phyloP scores from a whole-genome alignment of 2,329 filamentous ascomycete species.

The Epichloe bromicola region DNA sequence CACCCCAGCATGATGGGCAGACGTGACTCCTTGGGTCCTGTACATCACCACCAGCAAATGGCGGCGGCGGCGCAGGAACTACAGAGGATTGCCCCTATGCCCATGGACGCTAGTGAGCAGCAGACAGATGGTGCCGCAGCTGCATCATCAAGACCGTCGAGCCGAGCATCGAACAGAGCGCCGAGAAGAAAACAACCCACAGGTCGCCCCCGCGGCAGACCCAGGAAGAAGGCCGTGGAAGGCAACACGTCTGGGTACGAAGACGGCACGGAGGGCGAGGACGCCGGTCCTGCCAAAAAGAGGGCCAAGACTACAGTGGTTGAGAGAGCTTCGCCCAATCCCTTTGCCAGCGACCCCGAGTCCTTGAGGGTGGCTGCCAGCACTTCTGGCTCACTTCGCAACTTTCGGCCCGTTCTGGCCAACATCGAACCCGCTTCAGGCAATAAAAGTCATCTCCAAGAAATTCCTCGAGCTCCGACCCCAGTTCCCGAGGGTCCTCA shows the following conservation, averaged over 20 bases:
- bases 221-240: conserved; percentile 39
- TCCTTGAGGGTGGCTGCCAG: conserved; percentile 84
- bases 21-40: conserved; percentile 16
- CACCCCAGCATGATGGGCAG: conserved; percentile 10
- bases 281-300: conserved; percentile 44
- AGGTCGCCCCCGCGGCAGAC: conserved; percentile 42
- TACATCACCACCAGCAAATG: conserved; percentile 10
- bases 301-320: conserved; percentile 65
- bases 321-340: conserved; percentile 51
- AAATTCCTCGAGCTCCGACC: conserved; percentile 64
- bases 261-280: conserved; percentile 48
- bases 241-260: conserved; percentile 68
- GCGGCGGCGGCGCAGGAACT: conserved; percentile 15
- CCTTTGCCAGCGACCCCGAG: conserved; percentile 61
- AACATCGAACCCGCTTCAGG: conserved; percentile 26
- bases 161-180: conserved; percentile 40
- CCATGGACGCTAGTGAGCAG: conserved; percentile 13
- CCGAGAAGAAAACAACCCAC: conserved; percentile 31
- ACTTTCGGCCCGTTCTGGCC: conserved; percentile 59
- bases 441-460: conserved; percentile 45
- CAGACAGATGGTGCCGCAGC: conserved; percentile 11
- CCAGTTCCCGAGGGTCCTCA: conserved; percentile 47
- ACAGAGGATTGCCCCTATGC: conserved; percentile 23
- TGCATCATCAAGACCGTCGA: conserved; percentile 41
- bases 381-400: conserved; percentile 75